Conservation (phyloP, 1,284 basidiomycete genomes). For the Termitomyces sp. region DNA sequence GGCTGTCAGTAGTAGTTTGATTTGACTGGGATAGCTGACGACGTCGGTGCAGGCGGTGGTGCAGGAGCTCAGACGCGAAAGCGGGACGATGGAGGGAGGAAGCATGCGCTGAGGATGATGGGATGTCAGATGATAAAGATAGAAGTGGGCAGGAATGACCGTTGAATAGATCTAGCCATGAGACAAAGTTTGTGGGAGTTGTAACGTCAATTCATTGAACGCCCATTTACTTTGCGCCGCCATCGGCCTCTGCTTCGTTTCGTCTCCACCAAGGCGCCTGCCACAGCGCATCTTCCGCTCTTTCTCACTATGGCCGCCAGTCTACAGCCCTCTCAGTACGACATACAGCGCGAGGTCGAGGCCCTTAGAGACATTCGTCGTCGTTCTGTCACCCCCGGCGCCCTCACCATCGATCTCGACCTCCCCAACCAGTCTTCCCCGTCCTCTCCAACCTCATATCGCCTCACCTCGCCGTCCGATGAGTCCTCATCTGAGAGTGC, state of each 20-base stretch:
- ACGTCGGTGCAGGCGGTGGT: constrained; percentile 54
- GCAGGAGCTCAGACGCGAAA: constrained; percentile 68
- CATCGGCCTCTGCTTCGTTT: background rate
- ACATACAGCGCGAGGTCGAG: constrained; percentile 84
- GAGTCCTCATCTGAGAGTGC: constrained; percentile 28
- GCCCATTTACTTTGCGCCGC: background rate
- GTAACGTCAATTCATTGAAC: background rate
- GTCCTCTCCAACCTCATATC: constrained; percentile 50
- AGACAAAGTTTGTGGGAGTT: constrained; percentile 17
- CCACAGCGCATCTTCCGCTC: background rate
- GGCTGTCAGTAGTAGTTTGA: constrained; percentile 50
- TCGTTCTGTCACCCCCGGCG: constrained; percentile 75
- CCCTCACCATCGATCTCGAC: constrained; percentile 82
- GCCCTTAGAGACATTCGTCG: constrained; percentile 78
- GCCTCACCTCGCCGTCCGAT: constrained; percentile 37
- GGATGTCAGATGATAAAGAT: constrained; percentile 1
- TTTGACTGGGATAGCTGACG: background rate
- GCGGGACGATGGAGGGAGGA: constrained; percentile 30
- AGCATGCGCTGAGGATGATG: constrained; percentile 1
- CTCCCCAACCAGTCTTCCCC: constrained; percentile 63
- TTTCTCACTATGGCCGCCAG: constrained; percentile 28
- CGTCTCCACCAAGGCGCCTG: constrained; percentile 6
- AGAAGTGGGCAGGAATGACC: background rate
- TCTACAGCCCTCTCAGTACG: constrained; percentile 76
- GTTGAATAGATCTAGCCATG: constrained; percentile 1